A percentile compares a stretch with the other conserved stretches of the same genome.
These are phyloP conservation scores for Cynara cardunculus DNA, from an alignment of 129 eudicot genomes.

Conservation along the genomic window DNA sequence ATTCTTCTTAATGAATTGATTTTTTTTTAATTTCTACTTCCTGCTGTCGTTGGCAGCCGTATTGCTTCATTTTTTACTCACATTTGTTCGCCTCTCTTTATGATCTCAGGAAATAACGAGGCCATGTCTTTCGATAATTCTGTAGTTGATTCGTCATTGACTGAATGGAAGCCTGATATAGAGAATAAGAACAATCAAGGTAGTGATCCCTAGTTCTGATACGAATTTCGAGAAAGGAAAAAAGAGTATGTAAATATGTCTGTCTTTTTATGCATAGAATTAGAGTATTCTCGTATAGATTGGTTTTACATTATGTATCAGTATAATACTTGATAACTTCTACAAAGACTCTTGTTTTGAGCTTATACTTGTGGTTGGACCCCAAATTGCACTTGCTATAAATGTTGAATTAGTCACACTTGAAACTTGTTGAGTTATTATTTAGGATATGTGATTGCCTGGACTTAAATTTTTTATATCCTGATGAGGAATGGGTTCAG, in stretches of 20 bases:
- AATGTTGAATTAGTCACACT: background rate
- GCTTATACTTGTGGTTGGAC: background rate
- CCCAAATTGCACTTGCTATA: background rate
- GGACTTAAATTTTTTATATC: background rate
- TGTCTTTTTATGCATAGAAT: background rate
- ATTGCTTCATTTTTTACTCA: background rate
- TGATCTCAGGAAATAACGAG: slow-evolving; percentile 26
- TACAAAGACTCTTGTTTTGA: slow-evolving; percentile 1
- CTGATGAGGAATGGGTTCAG: background rate
- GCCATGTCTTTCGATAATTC: slow-evolving; percentile 70
- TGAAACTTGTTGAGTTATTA: background rate
- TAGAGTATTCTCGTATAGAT: background rate
- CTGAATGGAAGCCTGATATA: slow-evolving; percentile 55
- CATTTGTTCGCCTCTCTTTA: slow-evolving; percentile 10
- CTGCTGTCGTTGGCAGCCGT: background rate
- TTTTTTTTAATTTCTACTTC: background rate
- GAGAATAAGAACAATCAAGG: slow-evolving; percentile 55
- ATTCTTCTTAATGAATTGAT: background rate
- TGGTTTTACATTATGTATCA: slow-evolving; percentile 4
- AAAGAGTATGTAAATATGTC: slow-evolving; percentile 13
- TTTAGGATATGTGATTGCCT: background rate
- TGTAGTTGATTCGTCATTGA: slow-evolving; percentile 61
- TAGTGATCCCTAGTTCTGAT: slow-evolving; percentile 25
- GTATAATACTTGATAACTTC: background rate
- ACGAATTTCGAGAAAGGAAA: background rate